Evolutionary conservation across 2,329 filamentous ascomycete genomes (phyloP), one percentile per base, ranked within the genome.

Genomic region (Chalara sp.): DNA sequence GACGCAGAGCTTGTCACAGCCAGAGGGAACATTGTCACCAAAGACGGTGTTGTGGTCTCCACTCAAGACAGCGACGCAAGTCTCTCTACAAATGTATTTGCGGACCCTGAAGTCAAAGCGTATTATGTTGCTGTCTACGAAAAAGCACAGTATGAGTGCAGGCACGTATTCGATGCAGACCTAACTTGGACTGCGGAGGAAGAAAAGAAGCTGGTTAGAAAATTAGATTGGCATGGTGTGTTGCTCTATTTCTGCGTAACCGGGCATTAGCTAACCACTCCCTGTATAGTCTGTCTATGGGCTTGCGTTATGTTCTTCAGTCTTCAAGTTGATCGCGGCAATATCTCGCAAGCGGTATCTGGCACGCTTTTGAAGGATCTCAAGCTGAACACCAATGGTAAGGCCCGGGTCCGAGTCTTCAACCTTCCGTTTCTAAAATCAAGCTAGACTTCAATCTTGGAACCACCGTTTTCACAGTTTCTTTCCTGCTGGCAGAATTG

Each of bases 251-350:
- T n/a, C n/a, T n/a, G n/a, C n/a, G n/a, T n/a, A n/a, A n/a, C n/a
- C n/a, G n/a, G n/a, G n/a, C n/a, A n/a, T n/a, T n/a, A n/a, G n/a
- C 21, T 21, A 21, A 21, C 21, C 21, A 3, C 21, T 21, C 21
- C 3, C 21, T 2, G 3, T 21, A 21, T 21, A 21, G 21, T 21
- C 21, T 21, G 21, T 21, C 21, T 21, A 61, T 81, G 81, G 6
- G 6, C 81, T 48, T 81, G 78, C 51, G 53, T 81, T 31, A 82
- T 81, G 63, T 83, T 83, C 62, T 81, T 83, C 54, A 77, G 75
- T 2, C 69, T 84, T 4, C 77, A 84, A 55, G 68, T 83, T 29
- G 80, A 84, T 62, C 70, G 81, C 28, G 76, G 76, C 21, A 85
- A 84, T 58, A 69, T 84, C 7, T 53, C 55, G 5, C 80, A 81